Conservation (phyloP, 768 basidiomycete genomes). For the Strobilomyces confusus region DNA sequence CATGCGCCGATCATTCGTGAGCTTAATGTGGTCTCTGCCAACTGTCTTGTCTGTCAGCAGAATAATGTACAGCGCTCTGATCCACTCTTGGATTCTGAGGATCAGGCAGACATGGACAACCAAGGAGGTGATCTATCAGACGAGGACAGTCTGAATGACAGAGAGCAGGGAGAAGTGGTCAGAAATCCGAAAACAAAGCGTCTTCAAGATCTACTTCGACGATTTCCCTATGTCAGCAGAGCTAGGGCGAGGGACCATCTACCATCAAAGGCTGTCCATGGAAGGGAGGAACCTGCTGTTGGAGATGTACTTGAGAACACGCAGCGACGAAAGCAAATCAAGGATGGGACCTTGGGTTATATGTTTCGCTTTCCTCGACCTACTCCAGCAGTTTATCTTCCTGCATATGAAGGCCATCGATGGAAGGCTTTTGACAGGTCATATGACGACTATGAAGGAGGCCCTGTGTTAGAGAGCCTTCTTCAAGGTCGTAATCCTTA, state of each 20-base stretch:
- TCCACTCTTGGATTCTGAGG: not conserved
- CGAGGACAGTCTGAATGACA: not conserved
- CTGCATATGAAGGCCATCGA: not conserved
- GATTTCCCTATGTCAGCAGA: not conserved
- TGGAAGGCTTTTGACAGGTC: not conserved
- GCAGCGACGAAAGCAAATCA: not conserved
- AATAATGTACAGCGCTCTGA: not conserved
- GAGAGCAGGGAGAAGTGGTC: not conserved
- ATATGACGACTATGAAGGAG: not conserved
- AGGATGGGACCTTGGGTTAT: not conserved
- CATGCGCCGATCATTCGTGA: not conserved
- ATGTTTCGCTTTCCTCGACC: constrained; percentile 2
- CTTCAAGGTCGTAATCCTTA: not conserved
- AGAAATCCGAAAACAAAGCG: not conserved
- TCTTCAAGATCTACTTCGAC: not conserved
- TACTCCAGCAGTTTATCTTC: not conserved
- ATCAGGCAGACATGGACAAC: too few relatives aligned
- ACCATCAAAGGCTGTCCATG: not conserved
- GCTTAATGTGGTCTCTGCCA: not conserved
- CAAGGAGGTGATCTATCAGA: not conserved
- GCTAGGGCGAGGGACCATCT: not conserved
- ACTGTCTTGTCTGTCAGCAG: not conserved
- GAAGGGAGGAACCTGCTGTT: too few relatives aligned
- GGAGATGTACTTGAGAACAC: not conserved
- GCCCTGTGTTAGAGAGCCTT: constrained; percentile 3